Base-by-base conservation (phyloP, 208 protist species). In the Acanthamoeba lenticulata region DNA sequence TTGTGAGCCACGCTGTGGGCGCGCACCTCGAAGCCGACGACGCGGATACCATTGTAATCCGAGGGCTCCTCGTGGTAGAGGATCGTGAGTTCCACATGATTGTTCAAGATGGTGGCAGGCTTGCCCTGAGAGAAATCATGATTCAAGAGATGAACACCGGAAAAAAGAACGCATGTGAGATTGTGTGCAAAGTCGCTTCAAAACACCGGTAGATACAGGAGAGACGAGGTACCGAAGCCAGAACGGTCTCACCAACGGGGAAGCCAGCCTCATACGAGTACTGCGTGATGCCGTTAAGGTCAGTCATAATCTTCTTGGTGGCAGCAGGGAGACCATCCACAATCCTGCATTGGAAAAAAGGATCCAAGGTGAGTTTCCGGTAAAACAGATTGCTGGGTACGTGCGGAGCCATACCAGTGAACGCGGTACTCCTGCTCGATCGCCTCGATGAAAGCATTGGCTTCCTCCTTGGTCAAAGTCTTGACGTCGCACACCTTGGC, bases 1-100 rank as follows among this genome's bases (percentile, higher is more conserved):
- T 36, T 67, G 57, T 93, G 62, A 38, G 67, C 81, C 21, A 95
- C 81, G 55, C 94, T 95, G 49, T 62, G 49, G 15, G 97, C 93
- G 24, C 92, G 72, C 11, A 97, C 95, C 65, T 97, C 97, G 55
- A 97, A 97, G 44, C 96, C 95, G n/a, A 97, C 97, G 34, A 97
- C 96, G 29, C 97, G 94, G 7, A 34, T 74, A 21, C 60, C 57
- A 6, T 90, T 32, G 21, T 90, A 93, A 0, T 27, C 45, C n/a
- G 32, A 4, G 40, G 89, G 67, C 40, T 45, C 69, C 45, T 77
- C 55, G 85, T 96, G 90, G 92, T 95, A 96, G n/a, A 62, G 93
- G 29, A 96, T n/a, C 11, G 42, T 69, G 72, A 97, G 94, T 42
- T 88, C 38, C 1, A 97, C 29, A 81, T 97, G 96, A 95, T 97